Evolutionary conservation across 2,329 filamentous ascomycete genomes (phyloP), one percentile per base, ranked within the genome.

Genomic region (Xylariaceae sp.): DNA sequence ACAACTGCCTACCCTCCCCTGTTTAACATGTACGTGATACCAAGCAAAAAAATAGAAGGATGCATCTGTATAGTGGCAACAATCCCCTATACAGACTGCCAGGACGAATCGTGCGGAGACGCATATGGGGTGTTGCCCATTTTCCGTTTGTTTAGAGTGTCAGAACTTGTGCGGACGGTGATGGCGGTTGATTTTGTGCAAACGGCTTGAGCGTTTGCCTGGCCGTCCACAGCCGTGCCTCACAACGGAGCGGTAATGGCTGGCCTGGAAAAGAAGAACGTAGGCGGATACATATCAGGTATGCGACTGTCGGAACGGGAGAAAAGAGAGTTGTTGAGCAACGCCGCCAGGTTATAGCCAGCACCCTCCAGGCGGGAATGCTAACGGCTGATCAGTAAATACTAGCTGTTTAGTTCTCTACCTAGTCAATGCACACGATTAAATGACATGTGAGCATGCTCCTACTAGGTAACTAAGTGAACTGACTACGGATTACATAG

Each of bases 11-110:
- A 57, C 58, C 57, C 52, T 62, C 55, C 23, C 64, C 60, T 65
- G 55, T 60, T 65, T 64, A 58, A 64, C 60, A 59, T 65, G 64
- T 65, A 63, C 55, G 63, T 65, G 64, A 65, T 65, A 64, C 64
- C 64, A 65, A 30, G 23, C 23, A 30, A 63, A 63, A 58, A 61
- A 57, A 63, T 64, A 65, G 61, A 62, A 63, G 61, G 57, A 54
- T 51, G 54, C 55, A 51, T 61, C 58, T 56, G 56, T 57, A 35
- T 55, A 35, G 52, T 37, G 58, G 55, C 39, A 45, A 6, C 10
- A n/a, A 45, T 45, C 4, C 41, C 54, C 18, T 41, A 47, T 55
- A 30, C 57, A 51, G 56, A 53, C 54, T 56, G 59, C 61, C 55
- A 61, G 47, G 61, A 61, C 58, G 57, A 56, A 48, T 58, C 23